phyloP scores from a whole-genome alignment of 176 grass and related monocot species.

The Phyllostachys edulis region DNA sequence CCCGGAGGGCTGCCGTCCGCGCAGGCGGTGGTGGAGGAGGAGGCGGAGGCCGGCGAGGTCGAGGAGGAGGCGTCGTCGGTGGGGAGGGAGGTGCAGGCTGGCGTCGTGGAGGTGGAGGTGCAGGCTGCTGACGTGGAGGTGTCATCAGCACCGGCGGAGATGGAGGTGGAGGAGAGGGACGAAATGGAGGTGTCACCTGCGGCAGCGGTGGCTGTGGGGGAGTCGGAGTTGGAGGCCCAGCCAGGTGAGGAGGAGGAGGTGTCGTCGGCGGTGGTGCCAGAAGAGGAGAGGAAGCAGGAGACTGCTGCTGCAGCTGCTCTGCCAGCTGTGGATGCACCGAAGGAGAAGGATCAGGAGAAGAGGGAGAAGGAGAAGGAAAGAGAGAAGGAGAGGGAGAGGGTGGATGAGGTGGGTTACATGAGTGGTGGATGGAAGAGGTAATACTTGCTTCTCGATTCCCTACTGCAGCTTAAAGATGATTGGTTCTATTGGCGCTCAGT shows the following conservation, averaged over 20 bases:
- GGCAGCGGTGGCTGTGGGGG: conserved; percentile 9
- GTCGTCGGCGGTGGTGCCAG: not conserved
- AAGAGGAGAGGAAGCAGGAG: conserved; percentile 1
- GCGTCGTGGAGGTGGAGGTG: not conserved
- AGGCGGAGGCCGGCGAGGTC: conserved; percentile 30
- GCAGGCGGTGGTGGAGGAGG: not conserved
- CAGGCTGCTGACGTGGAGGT: conserved; percentile 12
- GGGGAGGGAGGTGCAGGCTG: not conserved
- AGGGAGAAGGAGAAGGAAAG: conserved; percentile 31
- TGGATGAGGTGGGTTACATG: conserved; percentile 71
- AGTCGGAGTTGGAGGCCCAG: not conserved
- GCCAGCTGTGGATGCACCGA: conserved; percentile 7
- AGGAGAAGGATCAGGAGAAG: conserved; percentile 29
- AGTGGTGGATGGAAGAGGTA: conserved; percentile 97
- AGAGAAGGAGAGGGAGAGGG: conserved; percentile 41
- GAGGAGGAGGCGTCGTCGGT: conserved; percentile 30
- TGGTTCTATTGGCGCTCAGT: not conserved
- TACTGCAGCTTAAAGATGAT: not conserved
- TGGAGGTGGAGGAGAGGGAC: conserved; percentile 10
- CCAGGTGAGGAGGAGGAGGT: conserved; percentile 26
- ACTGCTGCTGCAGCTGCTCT: not conserved
- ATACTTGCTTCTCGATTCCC: not conserved
- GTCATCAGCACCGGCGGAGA: conserved; percentile 10
- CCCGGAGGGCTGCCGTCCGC: conserved; percentile 29
- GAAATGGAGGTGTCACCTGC: conserved; percentile 29